These are phyloP conservation scores for Musa troglodytarum DNA, from an alignment of 176 grass and related monocot genomes.

Conservation along the genomic window DNA sequence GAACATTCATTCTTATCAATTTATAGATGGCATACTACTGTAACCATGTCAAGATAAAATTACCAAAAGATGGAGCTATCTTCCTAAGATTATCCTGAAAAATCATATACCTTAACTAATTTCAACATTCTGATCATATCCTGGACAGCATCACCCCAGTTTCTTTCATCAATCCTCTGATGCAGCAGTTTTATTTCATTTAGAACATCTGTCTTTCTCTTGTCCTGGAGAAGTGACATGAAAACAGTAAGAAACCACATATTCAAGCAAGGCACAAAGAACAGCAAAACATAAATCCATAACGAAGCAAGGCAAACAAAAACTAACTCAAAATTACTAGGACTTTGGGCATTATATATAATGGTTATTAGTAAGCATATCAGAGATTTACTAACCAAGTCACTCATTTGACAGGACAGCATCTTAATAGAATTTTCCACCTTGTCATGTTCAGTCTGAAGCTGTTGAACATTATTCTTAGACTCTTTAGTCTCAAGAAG, in stretches of 20 bases:
- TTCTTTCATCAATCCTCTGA: neutral
- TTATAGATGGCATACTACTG: neutral
- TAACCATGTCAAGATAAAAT: neutral
- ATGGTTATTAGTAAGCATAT: neutral
- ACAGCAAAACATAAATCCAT: neutral
- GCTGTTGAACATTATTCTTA: constrained; percentile 8
- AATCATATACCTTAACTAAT: constrained; percentile 1
- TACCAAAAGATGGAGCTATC: neutral
- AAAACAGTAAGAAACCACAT: neutral
- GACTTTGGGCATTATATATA: neutral
- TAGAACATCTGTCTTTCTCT: neutral
- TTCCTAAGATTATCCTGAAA: neutral
- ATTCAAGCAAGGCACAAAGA: neutral
- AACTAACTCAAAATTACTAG: neutral
- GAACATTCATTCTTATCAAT: neutral
- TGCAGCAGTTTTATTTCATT: neutral
- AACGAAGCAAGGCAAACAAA: neutral
- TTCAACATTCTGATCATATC: neutral
- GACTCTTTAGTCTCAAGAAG: neutral
- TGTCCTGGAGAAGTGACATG: neutral
- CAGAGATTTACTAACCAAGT: neutral
- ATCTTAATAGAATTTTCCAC: neutral
- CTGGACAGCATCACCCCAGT: neutral
- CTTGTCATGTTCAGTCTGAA: neutral
- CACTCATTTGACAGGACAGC: neutral